Evolutionary conservation across 2,329 filamentous ascomycete species (phyloP).

Genomic region (Scytalidium sp.): DNA sequence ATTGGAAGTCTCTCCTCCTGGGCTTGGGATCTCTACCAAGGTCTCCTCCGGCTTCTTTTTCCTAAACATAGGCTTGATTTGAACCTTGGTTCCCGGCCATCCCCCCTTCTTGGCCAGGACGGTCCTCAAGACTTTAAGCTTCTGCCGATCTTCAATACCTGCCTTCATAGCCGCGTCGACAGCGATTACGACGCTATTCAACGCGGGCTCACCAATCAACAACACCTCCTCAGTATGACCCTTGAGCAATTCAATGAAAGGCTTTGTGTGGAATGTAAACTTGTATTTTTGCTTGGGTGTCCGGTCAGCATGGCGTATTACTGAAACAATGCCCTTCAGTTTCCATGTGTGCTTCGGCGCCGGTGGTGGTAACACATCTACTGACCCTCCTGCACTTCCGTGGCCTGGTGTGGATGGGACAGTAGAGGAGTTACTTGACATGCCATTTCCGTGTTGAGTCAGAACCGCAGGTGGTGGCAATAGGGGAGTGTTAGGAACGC

Average conservation of each 20-base stretch:
- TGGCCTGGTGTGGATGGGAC: slow-evolving; percentile 15
- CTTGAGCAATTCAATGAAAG: slow-evolving; percentile 91
- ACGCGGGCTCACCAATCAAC: slow-evolving; percentile 84
- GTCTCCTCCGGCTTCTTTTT: slow-evolving; percentile 71
- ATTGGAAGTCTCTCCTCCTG: slow-evolving; percentile 11
- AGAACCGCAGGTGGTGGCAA: slow-evolving; percentile 23
- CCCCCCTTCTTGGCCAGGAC: slow-evolving; percentile 89
- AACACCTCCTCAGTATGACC: slow-evolving; percentile 96
- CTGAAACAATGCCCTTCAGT: slow-evolving; percentile 93
- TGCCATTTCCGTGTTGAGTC: slow-evolving; percentile 9
- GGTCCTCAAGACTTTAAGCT: slow-evolving; percentile 81
- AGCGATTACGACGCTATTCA: slow-evolving; percentile 85
- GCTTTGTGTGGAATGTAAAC: slow-evolving; percentile 96
- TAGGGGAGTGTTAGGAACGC: slow-evolving; percentile 17
- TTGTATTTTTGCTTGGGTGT: slow-evolving; percentile 99
- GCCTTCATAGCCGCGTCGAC: slow-evolving; percentile 77
- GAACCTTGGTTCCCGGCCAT: slow-evolving; percentile 95
- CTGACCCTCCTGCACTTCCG: slow-evolving; percentile 7
- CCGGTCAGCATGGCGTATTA: slow-evolving; percentile 92
- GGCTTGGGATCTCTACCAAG: neutral
- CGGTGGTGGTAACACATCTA: slow-evolving; percentile 47
- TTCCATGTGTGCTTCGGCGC: slow-evolving; percentile 94
- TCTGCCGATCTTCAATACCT: slow-evolving; percentile 79
- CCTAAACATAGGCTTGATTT: slow-evolving; percentile 99
- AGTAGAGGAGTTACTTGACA: slow-evolving; percentile 17